A percentile compares a stretch with the other conserved stretches of the same genome.
These are phyloP conservation scores for Hyparrhenia diplandra DNA, from an alignment of 176 grass and related monocot species.

Conservation along the genomic window DNA sequence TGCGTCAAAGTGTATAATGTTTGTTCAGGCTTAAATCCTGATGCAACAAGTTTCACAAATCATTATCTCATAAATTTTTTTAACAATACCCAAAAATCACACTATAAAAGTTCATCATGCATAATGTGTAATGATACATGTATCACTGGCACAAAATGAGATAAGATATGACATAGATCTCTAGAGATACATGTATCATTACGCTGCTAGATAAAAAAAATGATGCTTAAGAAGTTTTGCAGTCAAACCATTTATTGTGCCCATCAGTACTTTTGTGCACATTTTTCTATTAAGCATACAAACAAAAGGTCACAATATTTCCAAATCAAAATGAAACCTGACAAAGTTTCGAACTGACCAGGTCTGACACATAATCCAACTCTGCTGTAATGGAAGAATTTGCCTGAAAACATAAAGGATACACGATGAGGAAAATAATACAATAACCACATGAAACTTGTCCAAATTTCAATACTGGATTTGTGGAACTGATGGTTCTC, in stretches of 20 bases:
- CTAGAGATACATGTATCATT: not conserved
- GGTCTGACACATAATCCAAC: slow-evolving; percentile 85
- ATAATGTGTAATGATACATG: not conserved
- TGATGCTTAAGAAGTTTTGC: not conserved
- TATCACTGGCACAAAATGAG: not conserved
- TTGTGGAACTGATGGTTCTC: not conserved
- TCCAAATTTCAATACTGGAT: slow-evolving; percentile 14
- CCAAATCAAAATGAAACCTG: not conserved
- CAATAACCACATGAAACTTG: slow-evolving; percentile 5
- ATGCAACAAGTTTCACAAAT: not conserved
- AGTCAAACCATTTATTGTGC: not conserved
- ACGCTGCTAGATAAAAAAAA: not conserved
- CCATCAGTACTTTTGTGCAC: not conserved
- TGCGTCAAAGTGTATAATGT: not conserved
- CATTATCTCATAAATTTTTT: not conserved
- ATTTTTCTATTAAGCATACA: not conserved
- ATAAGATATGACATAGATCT: not conserved
- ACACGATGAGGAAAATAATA: not conserved
- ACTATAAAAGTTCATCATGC: not conserved
- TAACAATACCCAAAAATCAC: not conserved
- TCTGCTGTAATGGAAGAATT: slow-evolving; percentile 82
- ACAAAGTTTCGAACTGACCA: slow-evolving; percentile 48
- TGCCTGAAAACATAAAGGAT: slow-evolving; percentile 59
- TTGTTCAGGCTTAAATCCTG: not conserved
- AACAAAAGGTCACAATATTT: not conserved